Percentiles rank a stretch among this genome's conserved stretches.
These are phyloP conservation scores for Paspalum vaginatum DNA, from an alignment of 176 grass and related monocot species.

Conservation along the genomic window DNA sequence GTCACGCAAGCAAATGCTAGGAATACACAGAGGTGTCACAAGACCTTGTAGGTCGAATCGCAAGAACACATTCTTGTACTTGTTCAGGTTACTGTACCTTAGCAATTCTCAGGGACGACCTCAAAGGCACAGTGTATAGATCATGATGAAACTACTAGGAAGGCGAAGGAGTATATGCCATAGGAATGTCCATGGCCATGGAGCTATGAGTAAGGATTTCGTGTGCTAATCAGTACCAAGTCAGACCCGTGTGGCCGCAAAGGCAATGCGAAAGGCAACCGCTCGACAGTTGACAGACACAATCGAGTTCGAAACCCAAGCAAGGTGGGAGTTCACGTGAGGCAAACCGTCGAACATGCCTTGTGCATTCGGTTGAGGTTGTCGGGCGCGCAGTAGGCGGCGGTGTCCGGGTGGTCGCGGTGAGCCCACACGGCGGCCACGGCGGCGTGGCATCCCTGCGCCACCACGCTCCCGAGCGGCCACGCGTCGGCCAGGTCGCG, in stretches of 20 bases:
- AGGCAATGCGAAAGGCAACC: neutral
- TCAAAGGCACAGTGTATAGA: neutral
- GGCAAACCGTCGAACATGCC: conserved; percentile 77
- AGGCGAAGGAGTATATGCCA: too few relatives aligned
- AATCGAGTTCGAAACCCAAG: neutral
- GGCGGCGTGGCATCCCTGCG: conserved; percentile 85
- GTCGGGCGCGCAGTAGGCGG: conserved; percentile 53
- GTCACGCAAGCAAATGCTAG: neutral
- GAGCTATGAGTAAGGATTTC: neutral
- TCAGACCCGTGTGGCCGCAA: neutral
- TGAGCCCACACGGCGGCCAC: conserved; percentile 69
- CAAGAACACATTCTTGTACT: neutral
- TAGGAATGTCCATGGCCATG: neutral
- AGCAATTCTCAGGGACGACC: neutral
- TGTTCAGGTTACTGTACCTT: neutral
- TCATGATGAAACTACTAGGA: neutral
- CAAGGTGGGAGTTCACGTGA: neutral
- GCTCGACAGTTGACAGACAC: neutral
- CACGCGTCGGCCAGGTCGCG: conserved; percentile 87
- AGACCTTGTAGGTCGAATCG: neutral
- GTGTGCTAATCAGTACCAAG: neutral
- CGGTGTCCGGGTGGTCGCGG: conserved; percentile 68
- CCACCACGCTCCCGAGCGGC: conserved; percentile 85
- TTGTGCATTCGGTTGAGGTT: conserved; percentile 92
- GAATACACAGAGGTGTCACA: neutral